A percentile compares a stretch with the other conserved stretches of the same genome.
Evolutionary conservation across 257 asterid genomes (phyloP).

Genomic region (Mentha longifolia): DNA sequence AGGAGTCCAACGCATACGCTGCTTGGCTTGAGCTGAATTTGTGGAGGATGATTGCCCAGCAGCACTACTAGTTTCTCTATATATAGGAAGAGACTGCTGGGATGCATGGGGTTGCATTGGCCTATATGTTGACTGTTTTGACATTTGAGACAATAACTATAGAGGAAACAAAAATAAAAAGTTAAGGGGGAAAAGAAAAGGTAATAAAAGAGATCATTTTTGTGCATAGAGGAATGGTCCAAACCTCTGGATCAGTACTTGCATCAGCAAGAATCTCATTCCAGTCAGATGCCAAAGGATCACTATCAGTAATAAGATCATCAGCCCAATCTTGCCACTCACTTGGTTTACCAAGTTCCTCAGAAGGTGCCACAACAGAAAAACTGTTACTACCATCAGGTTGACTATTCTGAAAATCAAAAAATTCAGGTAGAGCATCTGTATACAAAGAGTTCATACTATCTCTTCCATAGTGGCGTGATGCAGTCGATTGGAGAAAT

Average conservation of each 20-base stretch:
- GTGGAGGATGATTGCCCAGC: conserved; percentile 54
- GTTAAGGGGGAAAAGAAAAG: background rate
- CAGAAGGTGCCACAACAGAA: conserved; percentile 39
- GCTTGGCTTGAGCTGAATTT: conserved; percentile 61
- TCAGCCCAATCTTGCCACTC: conserved; percentile 84
- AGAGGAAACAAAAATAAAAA: background rate
- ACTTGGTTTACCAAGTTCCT: conserved; percentile 48
- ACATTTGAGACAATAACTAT: conserved; percentile 43
- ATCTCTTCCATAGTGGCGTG: conserved; percentile 49
- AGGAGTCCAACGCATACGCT: conserved; percentile 94
- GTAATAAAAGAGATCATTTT: background rate
- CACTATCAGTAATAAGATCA: conserved; percentile 60
- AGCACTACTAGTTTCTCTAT: conserved; percentile 47
- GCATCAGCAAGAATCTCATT: conserved; percentile 65
- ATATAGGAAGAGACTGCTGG: conserved; percentile 49
- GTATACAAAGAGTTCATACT: conserved; percentile 59
- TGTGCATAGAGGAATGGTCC: conserved; percentile 21
- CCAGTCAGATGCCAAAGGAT: conserved; percentile 63
- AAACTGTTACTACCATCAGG: conserved; percentile 39
- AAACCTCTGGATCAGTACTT: conserved; percentile 54
- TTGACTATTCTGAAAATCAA: conserved; percentile 54
- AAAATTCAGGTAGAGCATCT: conserved; percentile 59
- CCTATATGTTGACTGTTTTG: conserved; percentile 48
- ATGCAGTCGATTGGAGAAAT: conserved; percentile 57
- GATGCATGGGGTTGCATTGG: conserved; percentile 46